Base-by-base conservation (phyloP, 2,329 filamentous ascomycete genomes). In the Bipolaris zeicola region DNA sequence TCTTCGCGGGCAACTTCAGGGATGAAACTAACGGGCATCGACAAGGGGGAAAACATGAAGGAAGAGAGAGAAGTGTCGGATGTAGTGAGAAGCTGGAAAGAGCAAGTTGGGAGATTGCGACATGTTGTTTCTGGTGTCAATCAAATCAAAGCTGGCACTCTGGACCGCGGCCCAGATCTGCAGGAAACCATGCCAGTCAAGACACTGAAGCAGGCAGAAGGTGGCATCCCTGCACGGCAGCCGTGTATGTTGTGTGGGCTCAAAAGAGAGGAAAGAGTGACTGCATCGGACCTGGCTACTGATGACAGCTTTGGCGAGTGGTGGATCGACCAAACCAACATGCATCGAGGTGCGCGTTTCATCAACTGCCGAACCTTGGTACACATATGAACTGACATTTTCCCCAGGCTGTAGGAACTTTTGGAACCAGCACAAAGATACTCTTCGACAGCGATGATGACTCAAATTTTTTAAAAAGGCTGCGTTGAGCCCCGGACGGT, bases 291-390 rank as follows among this genome's bases (percentile, higher is more conserved):
- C 69, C 80, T 87, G 50, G 83, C 88, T 24, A 86, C 96, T 7
- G 88, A 94, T 67, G 94, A 98, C 75, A 92, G 90, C 73, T 97
- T 97, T 80, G 92, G 92, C 11, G 94, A 98, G 79, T 98, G 92
- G 91, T 98, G 94, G 94, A 82, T 89, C 39, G 92, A 97, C 43
- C 89, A 79, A 38, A 71, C 77, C 53, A 79, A 76, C 51, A 81
- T 82, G 79, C 80, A 94, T 74, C 93, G 92, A 89, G 91, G 73
- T 75, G 63, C 57, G 36, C 44, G 18, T 34, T 37, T 26, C 22
- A 24, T 14, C 20, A 36, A 39, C 5, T 34, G 36, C 11, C n/a
- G 4, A 39, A 10, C 10, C 20, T 54, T n/a, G 16, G 7, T 42
- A 22, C 20, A 24, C 39, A 36, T 89, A 13, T 36, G 38, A 34